Evolutionary conservation across 352 stramenopile species (phyloP).

Genomic region (Globisporangium parvum): DNA sequence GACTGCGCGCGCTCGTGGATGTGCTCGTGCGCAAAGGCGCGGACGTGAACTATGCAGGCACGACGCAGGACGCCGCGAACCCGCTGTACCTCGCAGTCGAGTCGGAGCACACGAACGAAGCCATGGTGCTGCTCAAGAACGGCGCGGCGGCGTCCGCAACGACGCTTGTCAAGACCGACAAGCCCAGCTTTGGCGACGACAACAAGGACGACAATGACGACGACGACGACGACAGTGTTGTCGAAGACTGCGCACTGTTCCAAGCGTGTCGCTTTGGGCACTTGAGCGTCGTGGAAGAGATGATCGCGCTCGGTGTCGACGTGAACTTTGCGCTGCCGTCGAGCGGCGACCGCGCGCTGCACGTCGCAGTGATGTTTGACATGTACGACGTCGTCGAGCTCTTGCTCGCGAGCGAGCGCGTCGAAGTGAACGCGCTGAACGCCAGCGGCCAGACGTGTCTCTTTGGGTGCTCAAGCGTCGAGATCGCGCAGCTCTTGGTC

Average conservation of each 20-base stretch:
- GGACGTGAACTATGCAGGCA: conserved; percentile 57
- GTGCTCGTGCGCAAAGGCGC: conserved; percentile 42
- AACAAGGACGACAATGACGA: conserved; percentile 18
- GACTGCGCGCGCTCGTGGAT: conserved; percentile 48
- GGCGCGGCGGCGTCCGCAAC: conserved; percentile 62
- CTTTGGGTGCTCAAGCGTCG: conserved; percentile 74
- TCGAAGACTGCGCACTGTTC: conserved; percentile 72
- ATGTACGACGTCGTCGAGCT: conserved; percentile 78
- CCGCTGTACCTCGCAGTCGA: conserved; percentile 69
- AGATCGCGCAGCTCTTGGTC: conserved; percentile 59
- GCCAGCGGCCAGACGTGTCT: conserved; percentile 67
- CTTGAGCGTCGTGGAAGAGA: conserved; percentile 65
- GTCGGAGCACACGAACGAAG: conserved; percentile 66
- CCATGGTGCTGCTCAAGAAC: conserved; percentile 65
- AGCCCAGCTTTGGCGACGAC: conserved; percentile 20
- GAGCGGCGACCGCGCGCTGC: conserved; percentile 62
- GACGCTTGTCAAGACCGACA: conserved; percentile 47
- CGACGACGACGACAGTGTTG: conserved; percentile 31
- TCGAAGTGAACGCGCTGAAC: conserved; percentile 70
- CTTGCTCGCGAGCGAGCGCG: conserved; percentile 37
- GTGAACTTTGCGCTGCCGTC: conserved; percentile 63
- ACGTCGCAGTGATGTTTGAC: conserved; percentile 81
- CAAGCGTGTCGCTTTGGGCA: conserved; percentile 71
- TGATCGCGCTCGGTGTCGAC: conserved; percentile 61
- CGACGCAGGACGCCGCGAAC: conserved; percentile 41